Evolutionary conservation across 2,329 filamentous ascomycete species (phyloP), one percentile per base, ranked within the genome.

Genomic region (Sporothrix curviconia): DNA sequence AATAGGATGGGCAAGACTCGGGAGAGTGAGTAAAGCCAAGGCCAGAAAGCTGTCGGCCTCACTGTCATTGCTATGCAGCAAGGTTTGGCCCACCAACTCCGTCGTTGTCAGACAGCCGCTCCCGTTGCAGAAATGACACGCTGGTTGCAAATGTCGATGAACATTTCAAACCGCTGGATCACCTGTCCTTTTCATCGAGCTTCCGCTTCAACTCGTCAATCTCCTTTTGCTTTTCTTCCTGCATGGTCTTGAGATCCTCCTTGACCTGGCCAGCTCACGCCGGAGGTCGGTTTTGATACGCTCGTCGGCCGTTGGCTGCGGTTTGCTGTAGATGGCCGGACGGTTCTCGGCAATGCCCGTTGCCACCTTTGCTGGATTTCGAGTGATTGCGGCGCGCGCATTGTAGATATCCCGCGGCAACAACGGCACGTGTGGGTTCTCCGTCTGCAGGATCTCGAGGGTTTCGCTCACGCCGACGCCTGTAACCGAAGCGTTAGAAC

Each of bases 121-220:
- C 78, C 52, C 82, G 73, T 67, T 83, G 81, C 55, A 84, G 74
- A 75, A n/a, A 86, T 86, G 60, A 86, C 83, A 51, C 83, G 74
- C 66, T 84, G 77, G 64, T 86, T 86, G 67, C 83, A 86, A 56
- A 86, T 84, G 68, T 86, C 83, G 64, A 86, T 85, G 55, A 86
- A 86, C 78, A 84, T 83, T 69, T 86, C 83, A 63, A 85, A 86
- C 66, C 80, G 83, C 60, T 77, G 70, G 56, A 86, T 86, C 59
- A 80, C 76, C 64, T 78, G 76, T 85, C 80, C 68, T 85, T 85
- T 59, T 86, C 81, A 40, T 77, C 78, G 15, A 92, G 68, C 64
- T 83, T 76, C 56, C 76, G 74, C 64, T 82, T 81, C 57, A 86
- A 69, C 1, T 76, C 75, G 15, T 81, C 81, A 42, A 86, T 77